A percentile compares a stretch with the other conserved stretches of the same genome.
Evolutionary conservation across 1,284 basidiomycete species (phyloP).

Genomic region (Austropuccinia psidii): DNA sequence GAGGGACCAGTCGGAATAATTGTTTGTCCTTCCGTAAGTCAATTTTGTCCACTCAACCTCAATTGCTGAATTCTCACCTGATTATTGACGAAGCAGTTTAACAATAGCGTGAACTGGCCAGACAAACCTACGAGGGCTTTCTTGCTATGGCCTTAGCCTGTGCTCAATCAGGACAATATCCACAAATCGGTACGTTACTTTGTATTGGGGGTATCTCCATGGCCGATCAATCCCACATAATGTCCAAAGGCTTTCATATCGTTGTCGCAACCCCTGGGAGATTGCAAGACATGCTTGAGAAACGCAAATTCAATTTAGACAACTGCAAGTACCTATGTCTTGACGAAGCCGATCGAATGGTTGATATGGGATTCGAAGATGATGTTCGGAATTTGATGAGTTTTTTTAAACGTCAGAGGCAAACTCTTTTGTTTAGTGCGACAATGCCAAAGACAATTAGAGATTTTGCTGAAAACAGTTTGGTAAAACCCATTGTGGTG

Average conservation of each 20-base stretch:
- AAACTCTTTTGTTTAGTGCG: slow-evolving; percentile 93
- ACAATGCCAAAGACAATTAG: slow-evolving; percentile 99
- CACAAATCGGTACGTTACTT: slow-evolving; percentile 72
- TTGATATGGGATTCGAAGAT: slow-evolving; percentile 97
- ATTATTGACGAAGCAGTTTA: neutral
- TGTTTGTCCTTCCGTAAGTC: slow-evolving; percentile 70
- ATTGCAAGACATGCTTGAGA: slow-evolving; percentile 61
- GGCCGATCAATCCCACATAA: slow-evolving; percentile 83
- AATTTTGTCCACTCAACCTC: neutral
- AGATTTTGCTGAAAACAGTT: slow-evolving; percentile 91
- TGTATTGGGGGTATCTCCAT: slow-evolving; percentile 98
- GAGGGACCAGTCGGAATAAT: slow-evolving; percentile 94
- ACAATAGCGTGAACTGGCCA: slow-evolving; percentile 68
- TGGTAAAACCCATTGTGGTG: slow-evolving; percentile 85
- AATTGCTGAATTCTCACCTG: neutral
- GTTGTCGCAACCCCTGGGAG: slow-evolving; percentile 68
- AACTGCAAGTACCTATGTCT: slow-evolving; percentile 77
- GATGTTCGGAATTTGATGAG: slow-evolving; percentile 98
- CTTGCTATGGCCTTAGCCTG: slow-evolving; percentile 65
- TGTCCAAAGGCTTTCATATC: slow-evolving; percentile 86
- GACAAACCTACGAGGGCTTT: slow-evolving; percentile 93
- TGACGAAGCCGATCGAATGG: slow-evolving; percentile 99
- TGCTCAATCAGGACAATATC: slow-evolving; percentile 74
- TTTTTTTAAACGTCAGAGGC: slow-evolving; percentile 93
- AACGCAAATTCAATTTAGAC: slow-evolving; percentile 80